Conservation (phyloP, 805 yeast genomes). For the Candida schatavii region DNA sequence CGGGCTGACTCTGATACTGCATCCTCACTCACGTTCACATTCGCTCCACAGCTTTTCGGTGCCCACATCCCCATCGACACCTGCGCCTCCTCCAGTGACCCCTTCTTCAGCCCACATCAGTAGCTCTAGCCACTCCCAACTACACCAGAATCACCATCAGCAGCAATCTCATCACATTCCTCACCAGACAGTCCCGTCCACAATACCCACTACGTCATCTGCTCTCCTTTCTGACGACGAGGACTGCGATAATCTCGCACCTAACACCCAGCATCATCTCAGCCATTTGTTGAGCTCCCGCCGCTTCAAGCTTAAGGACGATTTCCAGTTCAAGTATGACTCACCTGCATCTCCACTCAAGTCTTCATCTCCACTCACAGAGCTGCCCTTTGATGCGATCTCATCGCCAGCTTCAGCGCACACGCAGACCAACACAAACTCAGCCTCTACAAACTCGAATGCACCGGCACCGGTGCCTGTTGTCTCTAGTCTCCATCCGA, state of each 20-base stretch:
- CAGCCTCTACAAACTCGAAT: not conserved
- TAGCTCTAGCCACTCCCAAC: too few species aligned
- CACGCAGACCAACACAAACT: not conserved
- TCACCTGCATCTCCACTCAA: not conserved
- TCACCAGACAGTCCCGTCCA: too few species aligned
- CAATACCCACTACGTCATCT: not conserved
- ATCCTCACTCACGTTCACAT: not conserved
- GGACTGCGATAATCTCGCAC: not conserved
- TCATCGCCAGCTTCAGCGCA: slow-evolving; percentile 7
- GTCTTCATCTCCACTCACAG: not conserved
- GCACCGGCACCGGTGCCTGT: not conserved
- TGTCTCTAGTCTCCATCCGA: too few species aligned
- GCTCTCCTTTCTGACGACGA: not conserved
- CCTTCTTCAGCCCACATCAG: too few species aligned
- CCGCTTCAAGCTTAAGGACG: slow-evolving; percentile 1
- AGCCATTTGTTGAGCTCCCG: not conserved
- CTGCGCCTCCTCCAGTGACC: not conserved
- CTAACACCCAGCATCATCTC: not conserved
- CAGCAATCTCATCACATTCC: too few species aligned
- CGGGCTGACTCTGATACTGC: too few species aligned
- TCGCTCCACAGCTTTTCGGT: not conserved
- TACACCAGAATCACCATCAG: too few species aligned
- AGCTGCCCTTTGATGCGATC: not conserved
- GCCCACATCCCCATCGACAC: not conserved
- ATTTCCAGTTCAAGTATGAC: slow-evolving; percentile 1